Percentiles rank a stretch among this genome's conserved stretches.
Conservation (phyloP, 805 yeast species). For the Metschnikowia orientalis region DNA sequence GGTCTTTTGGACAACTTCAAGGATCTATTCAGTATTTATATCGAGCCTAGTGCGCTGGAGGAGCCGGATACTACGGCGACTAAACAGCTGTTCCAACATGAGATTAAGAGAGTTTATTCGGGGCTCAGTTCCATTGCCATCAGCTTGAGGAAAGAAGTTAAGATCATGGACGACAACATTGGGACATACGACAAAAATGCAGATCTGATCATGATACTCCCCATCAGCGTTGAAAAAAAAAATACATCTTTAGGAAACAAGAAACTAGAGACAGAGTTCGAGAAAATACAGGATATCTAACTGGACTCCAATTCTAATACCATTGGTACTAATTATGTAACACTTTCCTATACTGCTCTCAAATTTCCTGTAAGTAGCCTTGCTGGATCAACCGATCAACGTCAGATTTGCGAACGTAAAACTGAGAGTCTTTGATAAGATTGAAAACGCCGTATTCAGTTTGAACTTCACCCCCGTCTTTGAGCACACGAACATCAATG, state of each 20-base stretch:
- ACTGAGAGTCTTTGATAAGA: slow-evolving; percentile 87
- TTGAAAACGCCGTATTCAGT: slow-evolving; percentile 97
- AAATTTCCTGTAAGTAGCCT: slow-evolving; percentile 82
- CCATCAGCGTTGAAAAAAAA: slow-evolving; percentile 64
- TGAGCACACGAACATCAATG: slow-evolving; percentile 87
- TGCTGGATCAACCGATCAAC: slow-evolving; percentile 93
- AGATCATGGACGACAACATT: slow-evolving; percentile 55
- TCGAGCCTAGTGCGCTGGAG: slow-evolving; percentile 25
- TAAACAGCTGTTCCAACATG: slow-evolving; percentile 38
- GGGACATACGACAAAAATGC: slow-evolving; percentile 44
- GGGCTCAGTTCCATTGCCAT: slow-evolving; percentile 57
- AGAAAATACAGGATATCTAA: too few relatives aligned
- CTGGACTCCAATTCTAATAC: background rate
- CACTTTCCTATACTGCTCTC: too few relatives aligned
- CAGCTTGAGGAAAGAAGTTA: slow-evolving; percentile 61
- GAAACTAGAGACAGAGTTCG: slow-evolving; percentile 49
- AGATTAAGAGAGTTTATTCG: slow-evolving; percentile 47
- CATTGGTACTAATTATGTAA: background rate
- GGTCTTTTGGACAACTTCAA: slow-evolving; percentile 48
- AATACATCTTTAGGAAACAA: slow-evolving; percentile 62
- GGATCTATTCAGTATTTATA: slow-evolving; percentile 39
- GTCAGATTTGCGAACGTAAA: slow-evolving; percentile 89
- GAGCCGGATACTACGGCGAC: slow-evolving; percentile 20
- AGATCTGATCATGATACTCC: slow-evolving; percentile 51
- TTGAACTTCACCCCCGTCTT: slow-evolving; percentile 95